Base-by-base conservation (phyloP, 345 rosid genomes). In the Nephelium lappaceum region DNA sequence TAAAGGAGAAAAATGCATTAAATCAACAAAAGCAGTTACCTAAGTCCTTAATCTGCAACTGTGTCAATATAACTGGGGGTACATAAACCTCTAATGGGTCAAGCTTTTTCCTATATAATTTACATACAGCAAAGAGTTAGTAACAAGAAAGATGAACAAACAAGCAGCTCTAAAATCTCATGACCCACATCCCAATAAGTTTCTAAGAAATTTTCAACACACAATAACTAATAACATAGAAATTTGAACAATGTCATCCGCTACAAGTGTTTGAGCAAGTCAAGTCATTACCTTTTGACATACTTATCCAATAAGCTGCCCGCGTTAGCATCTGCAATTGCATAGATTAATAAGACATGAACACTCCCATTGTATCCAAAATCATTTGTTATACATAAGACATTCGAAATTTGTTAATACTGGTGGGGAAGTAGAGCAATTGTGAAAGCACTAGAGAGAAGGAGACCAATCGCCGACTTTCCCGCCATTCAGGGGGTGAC, bases 51-150 rank as follows among this genome's bases (percentile, higher is more conserved):
- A 92, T 89, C 77, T 93, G 91, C 14, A 92, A 82, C 82, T 86
- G 79, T 72, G 95, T 92, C 86, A 92, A 84, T 73, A 92, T 88
- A 67, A 93, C 93, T 43, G 95, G 95, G 76, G 97, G 97, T 53
- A 92, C 89, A 80, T 89, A 91, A 75, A 85, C 87, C 77, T 87
- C 97, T 27, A 95, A 84, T 24, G 99, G 98, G 78, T 93, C 97
- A 68, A 93, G 97, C 84, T 85, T 88, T 80, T 95, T 95, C 89
- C 94, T 95, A 86, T 68, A 70, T 45, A 80, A 73, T 36, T 61
- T 45, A 36, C 23, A 24, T 27, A 15, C n/a, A 67, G 31, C 55
- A 74, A n/a, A 75, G 16, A 18, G 51, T 25, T 38, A 78, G 43
- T 24, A 53, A 31, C 42, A 73, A 6, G 39, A 5, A 42, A 42